Conservation (phyloP, 805 yeast species). For the Kuraishia molischiana region DNA sequence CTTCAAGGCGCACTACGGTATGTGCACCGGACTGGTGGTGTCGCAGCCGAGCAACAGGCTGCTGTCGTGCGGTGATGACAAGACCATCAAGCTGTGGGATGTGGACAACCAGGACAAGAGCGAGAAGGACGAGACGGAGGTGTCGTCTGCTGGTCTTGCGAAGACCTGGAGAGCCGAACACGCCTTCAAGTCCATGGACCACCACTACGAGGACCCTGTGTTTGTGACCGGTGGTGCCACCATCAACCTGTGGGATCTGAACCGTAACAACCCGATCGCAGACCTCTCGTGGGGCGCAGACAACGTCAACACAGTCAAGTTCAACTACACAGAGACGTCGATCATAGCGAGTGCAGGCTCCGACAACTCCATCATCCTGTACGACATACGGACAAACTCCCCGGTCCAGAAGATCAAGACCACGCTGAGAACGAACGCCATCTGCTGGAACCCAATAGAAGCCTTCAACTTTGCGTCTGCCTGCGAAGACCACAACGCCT, state of each 20-base stretch:
- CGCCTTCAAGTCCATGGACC: conserved; percentile 79
- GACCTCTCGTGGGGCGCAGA: conserved; percentile 96
- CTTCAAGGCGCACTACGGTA: conserved; percentile 83
- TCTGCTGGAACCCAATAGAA: conserved; percentile 97
- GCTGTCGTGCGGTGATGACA: conserved; percentile 86
- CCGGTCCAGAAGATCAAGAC: conserved; percentile 90
- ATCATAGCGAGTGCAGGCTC: conserved; percentile 83
- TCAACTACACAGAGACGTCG: conserved; percentile 85
- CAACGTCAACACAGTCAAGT: conserved; percentile 70
- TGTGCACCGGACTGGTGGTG: conserved; percentile 69
- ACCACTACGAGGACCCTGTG: conserved; percentile 59
- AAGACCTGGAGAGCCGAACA: conserved; percentile 80
- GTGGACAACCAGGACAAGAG: conserved; percentile 35
- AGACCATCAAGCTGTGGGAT: conserved; percentile 84
- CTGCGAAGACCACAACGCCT: conserved; percentile 89
- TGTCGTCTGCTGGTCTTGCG: conserved; percentile 41
- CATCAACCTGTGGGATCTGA: conserved; percentile 87
- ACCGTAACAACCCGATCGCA: conserved; percentile 66
- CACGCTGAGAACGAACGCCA: conserved; percentile 70
- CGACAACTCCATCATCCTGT: conserved; percentile 83
- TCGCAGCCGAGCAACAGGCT: conserved; percentile 28
- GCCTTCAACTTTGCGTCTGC: conserved; percentile 90
- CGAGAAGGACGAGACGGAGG: conserved; percentile 18
- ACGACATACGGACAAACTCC: conserved; percentile 82
- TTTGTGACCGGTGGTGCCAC: conserved; percentile 92